A percentile compares a stretch with the other conserved stretches of the same genome.
phyloP scores from a whole-genome alignment of 2,329 filamentous ascomycete genomes.

The Pestalotiopsis sp. region DNA sequence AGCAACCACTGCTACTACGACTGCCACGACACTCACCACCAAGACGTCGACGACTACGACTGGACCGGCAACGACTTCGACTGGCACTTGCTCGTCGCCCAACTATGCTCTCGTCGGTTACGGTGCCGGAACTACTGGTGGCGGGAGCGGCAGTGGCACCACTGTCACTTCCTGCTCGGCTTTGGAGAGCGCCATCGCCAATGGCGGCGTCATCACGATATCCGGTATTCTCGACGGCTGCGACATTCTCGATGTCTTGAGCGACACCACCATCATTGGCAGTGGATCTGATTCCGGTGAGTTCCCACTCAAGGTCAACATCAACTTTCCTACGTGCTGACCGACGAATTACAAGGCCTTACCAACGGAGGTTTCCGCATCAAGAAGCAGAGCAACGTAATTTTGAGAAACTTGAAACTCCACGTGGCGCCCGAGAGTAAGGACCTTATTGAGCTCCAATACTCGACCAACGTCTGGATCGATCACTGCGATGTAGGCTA shows the following conservation, averaged over 20 bases:
- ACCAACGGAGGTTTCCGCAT: slow-evolving; percentile 50
- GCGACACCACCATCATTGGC: slow-evolving; percentile 55
- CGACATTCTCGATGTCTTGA: slow-evolving; percentile 45
- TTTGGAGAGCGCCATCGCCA: slow-evolving; percentile 38
- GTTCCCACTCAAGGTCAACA: not conserved
- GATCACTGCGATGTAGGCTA: slow-evolving; percentile 43
- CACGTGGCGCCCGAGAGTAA: slow-evolving; percentile 49
- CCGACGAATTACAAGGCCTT: slow-evolving; percentile 31
- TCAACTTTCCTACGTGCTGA: slow-evolving; percentile 6
- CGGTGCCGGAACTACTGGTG: slow-evolving; percentile 45
- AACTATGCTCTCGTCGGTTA: slow-evolving; percentile 34
- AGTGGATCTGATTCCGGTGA: slow-evolving; percentile 44
- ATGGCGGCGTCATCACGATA: slow-evolving; percentile 47
- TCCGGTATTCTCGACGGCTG: slow-evolving; percentile 45
- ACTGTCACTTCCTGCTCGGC: slow-evolving; percentile 48
- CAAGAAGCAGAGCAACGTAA: slow-evolving; percentile 53
- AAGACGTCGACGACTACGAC: slow-evolving; percentile 19
- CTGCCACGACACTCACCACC: slow-evolving; percentile 19
- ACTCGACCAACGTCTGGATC: slow-evolving; percentile 50
- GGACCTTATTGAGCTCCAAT: slow-evolving; percentile 55
- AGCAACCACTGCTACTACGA: slow-evolving; percentile 3
- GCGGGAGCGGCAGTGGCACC: slow-evolving; percentile 44
- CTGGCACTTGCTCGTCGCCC: slow-evolving; percentile 19
- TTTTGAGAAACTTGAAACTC: slow-evolving; percentile 59
- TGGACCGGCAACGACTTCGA: slow-evolving; percentile 17